These are phyloP conservation scores for Bifiguratus adelaidae DNA, from an alignment of 192 early-diverging fungal species.

Conservation along the genomic window DNA sequence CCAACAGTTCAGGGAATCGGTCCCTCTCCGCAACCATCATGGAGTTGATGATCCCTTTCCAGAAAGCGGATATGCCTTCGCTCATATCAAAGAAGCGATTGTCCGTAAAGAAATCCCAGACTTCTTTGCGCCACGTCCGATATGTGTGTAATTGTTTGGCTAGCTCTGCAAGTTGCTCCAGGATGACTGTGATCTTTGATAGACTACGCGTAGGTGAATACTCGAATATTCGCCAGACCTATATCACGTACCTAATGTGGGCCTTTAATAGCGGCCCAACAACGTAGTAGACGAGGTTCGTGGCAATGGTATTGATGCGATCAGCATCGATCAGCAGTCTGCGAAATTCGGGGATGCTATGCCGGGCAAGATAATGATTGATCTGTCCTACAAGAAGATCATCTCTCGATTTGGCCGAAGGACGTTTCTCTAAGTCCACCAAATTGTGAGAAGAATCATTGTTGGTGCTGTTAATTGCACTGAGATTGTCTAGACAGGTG, in stretches of 20 bases:
- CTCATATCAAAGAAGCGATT: slow-evolving; percentile 60
- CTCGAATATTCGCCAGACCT: not conserved
- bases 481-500: not conserved
- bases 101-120: slow-evolving; percentile 70
- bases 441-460: slow-evolving; percentile 16
- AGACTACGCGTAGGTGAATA: not conserved
- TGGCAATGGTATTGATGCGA: slow-evolving; percentile 42
- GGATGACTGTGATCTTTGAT: slow-evolving; percentile 16
- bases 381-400: slow-evolving; percentile 27
- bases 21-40: slow-evolving; percentile 72
- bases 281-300: slow-evolving; percentile 77
- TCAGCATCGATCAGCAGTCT: slow-evolving; percentile 68
- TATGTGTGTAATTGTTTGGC: slow-evolving; percentile 48
- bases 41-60: slow-evolving; percentile 58
- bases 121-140: slow-evolving; percentile 61
- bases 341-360: slow-evolving; percentile 58
- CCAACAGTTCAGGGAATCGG: slow-evolving; percentile 59
- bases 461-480: not conserved
- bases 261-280: slow-evolving; percentile 58
- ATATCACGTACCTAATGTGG: slow-evolving; percentile 21
- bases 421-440: slow-evolving; percentile 29
- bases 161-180: slow-evolving; percentile 52
- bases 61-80: slow-evolving; percentile 34
- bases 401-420: slow-evolving; percentile 48
- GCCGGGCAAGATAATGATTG: slow-evolving; percentile 26